Base-by-base conservation (phyloP, 306 rosid species). In the Gleditsia sinensis region DNA sequence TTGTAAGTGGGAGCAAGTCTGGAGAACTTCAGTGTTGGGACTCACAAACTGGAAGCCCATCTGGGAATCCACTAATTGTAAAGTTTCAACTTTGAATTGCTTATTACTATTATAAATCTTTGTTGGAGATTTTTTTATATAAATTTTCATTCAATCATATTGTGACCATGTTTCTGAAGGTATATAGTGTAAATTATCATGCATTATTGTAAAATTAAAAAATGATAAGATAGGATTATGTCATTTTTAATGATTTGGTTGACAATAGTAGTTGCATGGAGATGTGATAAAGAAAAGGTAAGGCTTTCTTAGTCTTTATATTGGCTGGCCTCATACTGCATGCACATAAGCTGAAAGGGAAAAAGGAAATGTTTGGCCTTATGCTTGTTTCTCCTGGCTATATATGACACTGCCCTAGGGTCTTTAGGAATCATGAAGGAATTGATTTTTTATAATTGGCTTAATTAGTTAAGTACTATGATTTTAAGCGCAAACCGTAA, bases 1-100 rank as follows among this genome's bases (percentile, higher is more conserved):
- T 94, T 77, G 97, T 90, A 46, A 94, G 99, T 73, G 99, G 99
- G 75, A 94, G 99, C 82, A 90, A 82, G 83, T 65, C 95, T 33
- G 99, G 97, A 23, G 97, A 92, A 78, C 90, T 94, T 83, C 86
- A 39, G 48, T 90, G 96, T 72, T 94, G 99, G 99, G 88, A 94
- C 75, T 95, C 99, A 28, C 87, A 83, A 75, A 90, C 99, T 6
- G 99, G 99, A 78, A 88, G 86, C 78, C 84, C 91, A 59, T 80
- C 66, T 3, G 92, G 99, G 78, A 86, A 77, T 80, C 83, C 95
- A 43, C 78, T 94, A 33, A 79, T 1, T 42, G 99, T 94, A 84
- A 85, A 42, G 50, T 74, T 70, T 73, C 63, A 64, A 60, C 64
- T 76, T 45, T 76, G 40, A 32, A 46, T 39, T 37, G 30, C n/a